Base-by-base conservation (phyloP, 768 basidiomycete genomes). In the Serendipita sp. region DNA sequence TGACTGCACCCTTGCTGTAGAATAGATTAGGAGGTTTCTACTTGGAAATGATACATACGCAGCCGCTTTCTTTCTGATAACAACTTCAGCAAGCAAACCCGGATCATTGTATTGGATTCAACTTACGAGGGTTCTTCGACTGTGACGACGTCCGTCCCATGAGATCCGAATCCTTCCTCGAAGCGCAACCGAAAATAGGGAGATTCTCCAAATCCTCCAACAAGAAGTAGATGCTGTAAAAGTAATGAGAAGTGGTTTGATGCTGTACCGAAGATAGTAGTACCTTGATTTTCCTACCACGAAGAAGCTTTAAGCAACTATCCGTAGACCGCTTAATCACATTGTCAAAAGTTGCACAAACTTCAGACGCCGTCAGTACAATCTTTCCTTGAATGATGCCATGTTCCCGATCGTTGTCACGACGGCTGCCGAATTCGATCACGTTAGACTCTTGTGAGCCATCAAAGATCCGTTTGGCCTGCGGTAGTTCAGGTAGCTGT, bases 381-480 rank as follows among this genome's bases (percentile, higher is more conserved):
- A 60, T 4, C 34, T 44, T 54, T 37, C 35, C 65, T 47, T 60
- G 54, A 32, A 54, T 38, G 54, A 65, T 65, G 24, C 44, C 38
- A 54, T 30, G 37, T 16, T 28, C 54, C 15, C 53, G 51, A 48
- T 65, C 65, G 38, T 65, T 65, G 35, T 65, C 65, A 30, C 54
- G 51, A 13, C 32, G 37, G 16, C 65, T 38, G 16, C 65, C 65
- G 28, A 65, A 65, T 3, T 54, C 58, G 16, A 65, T 60, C 34
- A 65, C 65, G 37, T 28, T 18, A 8, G 37, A 44, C 8, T 60
- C 65, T 38, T 16, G 13, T 15, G 28, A 18, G 16, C 65, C 65
- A 34, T 65, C 54, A 44, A 65, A 65, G 5, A 58, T 56, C 3
- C 65, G 30, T 47, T 65, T 65, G 10, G 65, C 58, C 54, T 65